phyloP scores from a whole-genome alignment of 2,329 filamentous ascomycete genomes.

The Thielaviopsis musarum region DNA sequence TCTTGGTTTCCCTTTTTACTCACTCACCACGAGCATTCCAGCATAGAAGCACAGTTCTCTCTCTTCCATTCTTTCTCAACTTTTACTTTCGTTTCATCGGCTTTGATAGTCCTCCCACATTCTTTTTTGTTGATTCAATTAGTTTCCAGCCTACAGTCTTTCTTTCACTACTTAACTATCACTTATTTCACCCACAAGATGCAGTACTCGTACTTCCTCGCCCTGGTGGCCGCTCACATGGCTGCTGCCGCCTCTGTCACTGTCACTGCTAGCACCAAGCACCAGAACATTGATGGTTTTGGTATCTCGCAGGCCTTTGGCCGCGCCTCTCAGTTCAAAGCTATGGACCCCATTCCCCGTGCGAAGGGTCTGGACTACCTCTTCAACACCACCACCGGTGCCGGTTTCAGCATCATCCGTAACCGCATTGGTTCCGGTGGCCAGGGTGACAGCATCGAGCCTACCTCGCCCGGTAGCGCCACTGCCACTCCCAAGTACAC shows the following conservation, averaged over 20 bases:
- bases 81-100: neutral
- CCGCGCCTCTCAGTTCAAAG: conserved; percentile 24
- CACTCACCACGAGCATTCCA: neutral
- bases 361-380: conserved; percentile 26
- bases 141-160: too few relatives aligned
- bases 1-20: neutral
- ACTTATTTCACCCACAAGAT: neutral
- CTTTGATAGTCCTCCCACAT: neutral
- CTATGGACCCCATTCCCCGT: conserved; percentile 19
- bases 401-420: conserved; percentile 32
- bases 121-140: neutral
- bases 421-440: conserved; percentile 29
- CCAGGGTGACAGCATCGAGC: conserved; percentile 22
- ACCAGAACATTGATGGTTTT: conserved; percentile 29
- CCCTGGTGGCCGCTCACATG: neutral
- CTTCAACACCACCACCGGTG: conserved; percentile 27
- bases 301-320: conserved; percentile 32
- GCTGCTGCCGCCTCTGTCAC: conserved; percentile 17
- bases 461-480: conserved; percentile 26
- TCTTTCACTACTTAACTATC: too few relatives aligned
- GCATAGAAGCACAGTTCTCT: neutral
- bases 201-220: neutral
- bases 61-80: neutral
- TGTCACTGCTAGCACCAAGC: conserved; percentile 16
- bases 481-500: conserved; percentile 24